Evolutionary conservation across 2,329 filamentous ascomycete genomes (phyloP), one percentile per base, ranked within the genome.

Genomic region (Colletotrichum ledebouriae): DNA sequence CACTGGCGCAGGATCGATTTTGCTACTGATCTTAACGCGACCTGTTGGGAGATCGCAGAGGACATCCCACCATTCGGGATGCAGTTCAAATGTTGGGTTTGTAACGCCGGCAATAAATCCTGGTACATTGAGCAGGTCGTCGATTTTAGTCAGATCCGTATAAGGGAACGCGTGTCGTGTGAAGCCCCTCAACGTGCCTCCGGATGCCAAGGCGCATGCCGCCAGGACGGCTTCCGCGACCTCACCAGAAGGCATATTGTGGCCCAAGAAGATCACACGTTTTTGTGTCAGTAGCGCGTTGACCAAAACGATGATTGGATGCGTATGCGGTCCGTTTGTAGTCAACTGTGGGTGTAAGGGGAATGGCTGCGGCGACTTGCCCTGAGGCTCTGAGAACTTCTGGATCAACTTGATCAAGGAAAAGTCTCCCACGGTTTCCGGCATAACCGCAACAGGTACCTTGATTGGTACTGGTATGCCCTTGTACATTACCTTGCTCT

Each of bases 61-160:
- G 10, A 99, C 82, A 79, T 99, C 96, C 96, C 96, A 99, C 96
- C 96, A 99, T 77, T 98, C 94, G 0, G 92, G 93, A 75, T 98
- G 95, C 75, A 94, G 89, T 70, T 95, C 94, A 77, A 99, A 99
- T 0, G 94, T 95, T 6, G 96, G 96, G 76, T 99, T 99, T 1
- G 95, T 99, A 46, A 99, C 96, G 65, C 96, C 96, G 3, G 96
- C 96, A 74, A 99, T 97, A 79, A 99, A 99, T 2, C 96, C 96
- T 6, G 96, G 95, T 0, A 99, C 96, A 74, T 97, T 95, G 55
- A 99, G 86, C 11, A 99, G 86, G 77, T 98, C 96, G 73, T 99
- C 96, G 68, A 99, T 94, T 81, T 99, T 99, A 71, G 94, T 98
- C 49, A 99, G 85, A 81, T 99, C 96, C 1, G 96, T 99, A 76